phyloP scores from a whole-genome alignment of 192 early-diverging fungal species.

The Phlyctochytrium planicorne region DNA sequence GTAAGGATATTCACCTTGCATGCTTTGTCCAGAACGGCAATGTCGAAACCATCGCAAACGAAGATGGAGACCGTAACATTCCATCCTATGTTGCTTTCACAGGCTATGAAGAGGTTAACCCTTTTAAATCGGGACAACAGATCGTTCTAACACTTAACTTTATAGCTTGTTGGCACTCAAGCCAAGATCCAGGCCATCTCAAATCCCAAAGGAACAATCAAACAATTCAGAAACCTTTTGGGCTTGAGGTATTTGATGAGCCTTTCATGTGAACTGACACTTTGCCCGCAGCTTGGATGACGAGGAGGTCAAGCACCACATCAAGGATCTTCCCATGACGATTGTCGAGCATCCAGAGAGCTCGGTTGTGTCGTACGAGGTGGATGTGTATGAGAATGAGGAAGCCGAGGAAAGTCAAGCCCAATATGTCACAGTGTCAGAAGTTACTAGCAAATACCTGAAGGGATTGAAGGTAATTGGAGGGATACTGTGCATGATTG shows the following conservation, averaged over 20 bases:
- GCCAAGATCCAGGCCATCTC: constrained; percentile 83
- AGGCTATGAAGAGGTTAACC: constrained; percentile 77
- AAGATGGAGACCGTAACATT: constrained; percentile 96
- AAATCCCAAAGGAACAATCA: constrained; percentile 89
- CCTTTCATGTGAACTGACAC: not conserved
- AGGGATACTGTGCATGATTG: no score
- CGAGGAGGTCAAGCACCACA: constrained; percentile 39
- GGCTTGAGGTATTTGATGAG: constrained; percentile 64
- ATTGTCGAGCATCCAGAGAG: constrained; percentile 39
- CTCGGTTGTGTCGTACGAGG: constrained; percentile 41
- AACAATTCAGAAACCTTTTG: constrained; percentile 81
- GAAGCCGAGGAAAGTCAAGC: constrained; percentile 51
- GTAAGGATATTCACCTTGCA: not conserved
- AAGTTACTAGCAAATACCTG: constrained; percentile 80
- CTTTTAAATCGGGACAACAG: not conserved
- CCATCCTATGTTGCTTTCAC: constrained; percentile 92
- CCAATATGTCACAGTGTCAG: constrained; percentile 62
- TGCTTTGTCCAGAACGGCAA: constrained; percentile 48
- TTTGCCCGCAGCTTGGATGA: constrained; percentile 34
- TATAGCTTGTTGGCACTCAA: constrained; percentile 58
- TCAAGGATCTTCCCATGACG: constrained; percentile 20
- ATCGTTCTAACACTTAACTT: not conserved
- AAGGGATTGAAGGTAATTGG: constrained; percentile 53
- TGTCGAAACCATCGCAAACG: constrained; percentile 93
- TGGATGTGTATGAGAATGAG: constrained; percentile 50